Evolutionary conservation across 2,329 filamentous ascomycete genomes (phyloP).

Genomic region (Verruconis gallopava): DNA sequence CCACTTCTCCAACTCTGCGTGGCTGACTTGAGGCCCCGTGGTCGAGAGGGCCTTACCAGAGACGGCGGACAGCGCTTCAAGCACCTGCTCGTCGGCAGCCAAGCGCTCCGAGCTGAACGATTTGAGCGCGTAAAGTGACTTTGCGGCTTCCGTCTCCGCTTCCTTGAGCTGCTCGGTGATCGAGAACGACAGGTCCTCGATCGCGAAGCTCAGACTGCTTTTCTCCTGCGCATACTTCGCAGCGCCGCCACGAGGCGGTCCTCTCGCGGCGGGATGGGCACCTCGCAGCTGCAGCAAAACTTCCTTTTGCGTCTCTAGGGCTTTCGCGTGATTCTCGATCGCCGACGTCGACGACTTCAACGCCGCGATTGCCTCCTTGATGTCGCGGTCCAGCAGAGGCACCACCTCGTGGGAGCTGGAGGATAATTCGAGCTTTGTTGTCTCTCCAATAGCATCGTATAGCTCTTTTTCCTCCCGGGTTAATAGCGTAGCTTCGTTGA

Average conservation of each 20-base stretch:
- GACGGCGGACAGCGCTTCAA: slow-evolving; percentile 53
- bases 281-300: slow-evolving; percentile 42
- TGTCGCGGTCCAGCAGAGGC: slow-evolving; percentile 45
- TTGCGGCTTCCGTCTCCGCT: slow-evolving; percentile 36
- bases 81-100: slow-evolving; percentile 50
- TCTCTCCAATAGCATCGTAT: slow-evolving; percentile 25
- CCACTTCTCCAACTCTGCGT: slow-evolving; percentile 42
- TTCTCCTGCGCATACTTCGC: slow-evolving; percentile 7
- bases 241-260: slow-evolving; percentile 15
- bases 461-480: slow-evolving; percentile 36
- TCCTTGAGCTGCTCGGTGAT: slow-evolving; percentile 22
- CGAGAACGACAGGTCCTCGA: slow-evolving; percentile 19
- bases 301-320: slow-evolving; percentile 48
- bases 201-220: slow-evolving; percentile 8
- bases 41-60: slow-evolving; percentile 43
- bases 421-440: slow-evolving; percentile 15
- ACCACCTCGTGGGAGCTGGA: slow-evolving; percentile 17
- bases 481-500: slow-evolving; percentile 33
- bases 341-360: slow-evolving; percentile 51
- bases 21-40: slow-evolving; percentile 38
- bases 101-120: slow-evolving; percentile 39
- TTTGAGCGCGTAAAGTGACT: slow-evolving; percentile 33
- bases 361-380: slow-evolving; percentile 48
- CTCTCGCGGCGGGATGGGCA: slow-evolving; percentile 25
- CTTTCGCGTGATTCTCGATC: slow-evolving; percentile 51